A percentile compares a stretch with the other conserved stretches of the same genome.
These are phyloP conservation scores for Paramecium biaurelia DNA, from an alignment of 73 alveolate species.

Conservation along the genomic window DNA sequence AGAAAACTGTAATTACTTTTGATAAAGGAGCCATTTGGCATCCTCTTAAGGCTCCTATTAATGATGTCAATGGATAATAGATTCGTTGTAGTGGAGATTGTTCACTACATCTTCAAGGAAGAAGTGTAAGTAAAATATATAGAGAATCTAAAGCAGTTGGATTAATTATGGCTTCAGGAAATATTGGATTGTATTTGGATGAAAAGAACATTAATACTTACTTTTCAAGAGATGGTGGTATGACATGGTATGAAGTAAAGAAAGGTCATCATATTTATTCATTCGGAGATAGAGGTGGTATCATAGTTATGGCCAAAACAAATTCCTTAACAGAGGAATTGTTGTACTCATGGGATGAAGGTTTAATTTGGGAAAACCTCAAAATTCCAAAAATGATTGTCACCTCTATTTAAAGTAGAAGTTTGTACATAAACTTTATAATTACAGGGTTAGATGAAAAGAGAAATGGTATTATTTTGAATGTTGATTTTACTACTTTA, in stretches of 20 bases:
- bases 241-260: constrained; percentile 79
- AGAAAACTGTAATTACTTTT: constrained; percentile 83
- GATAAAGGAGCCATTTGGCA: constrained; percentile 94
- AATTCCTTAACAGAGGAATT: constrained; percentile 76
- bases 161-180: constrained; percentile 86
- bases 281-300: constrained; percentile 97
- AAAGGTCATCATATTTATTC: constrained; percentile 89
- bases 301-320: constrained; percentile 89
- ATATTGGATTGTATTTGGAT: constrained; percentile 77
- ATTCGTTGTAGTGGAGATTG: constrained; percentile 79
- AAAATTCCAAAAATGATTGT: background rate
- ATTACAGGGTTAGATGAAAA: background rate
- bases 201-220: constrained; percentile 70
- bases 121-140: constrained; percentile 77
- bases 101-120: constrained; percentile 82
- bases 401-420: background rate
- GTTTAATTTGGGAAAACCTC: constrained; percentile 72
- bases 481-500: constrained; percentile 77
- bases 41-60: constrained; percentile 66
- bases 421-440: background rate
- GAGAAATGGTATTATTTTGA: constrained; percentile 72
- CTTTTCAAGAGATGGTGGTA: constrained; percentile 90
- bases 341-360: constrained; percentile 80
- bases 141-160: constrained; percentile 82
- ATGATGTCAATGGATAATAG: constrained; percentile 57